Evolutionary conservation across 2,329 filamentous ascomycete genomes (phyloP), one percentile per base, ranked within the genome.

Genomic region (Cadophora sp.): DNA sequence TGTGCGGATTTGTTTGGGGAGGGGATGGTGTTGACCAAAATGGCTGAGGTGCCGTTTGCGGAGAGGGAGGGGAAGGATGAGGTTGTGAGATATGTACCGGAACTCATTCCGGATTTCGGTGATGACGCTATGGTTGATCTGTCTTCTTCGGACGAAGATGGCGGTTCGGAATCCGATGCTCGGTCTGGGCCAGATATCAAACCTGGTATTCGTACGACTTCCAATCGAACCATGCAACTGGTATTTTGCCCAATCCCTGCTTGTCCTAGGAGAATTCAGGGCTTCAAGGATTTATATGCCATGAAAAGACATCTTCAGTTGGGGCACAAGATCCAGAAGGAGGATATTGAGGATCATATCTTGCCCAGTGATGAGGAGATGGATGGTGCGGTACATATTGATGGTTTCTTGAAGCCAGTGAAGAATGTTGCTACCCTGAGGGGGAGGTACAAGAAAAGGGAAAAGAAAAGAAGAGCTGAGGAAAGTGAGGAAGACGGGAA

Each of bases 1-100:
- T 98, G 94, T 74, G 87, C 91, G 2, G 81, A 86, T 55, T 81
- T 97, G 0, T 97, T 97, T 73, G 85, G 84, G 0, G 87, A 96
- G 78, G 81, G 85, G 27, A 93, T 96, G 86, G 79, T 81, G 1
- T 81, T 59, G 83, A 84, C 71, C 60, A 71, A 56, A 2, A 66
- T 76, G 59, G 6, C 62, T 33, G 74, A 74, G 56, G 65, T 59
- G 8, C 69, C 71, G 13, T 71, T 63, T 11, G 33, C 20, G 3
- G 63, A 47, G 9, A 47, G 39, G 8, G 65, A 68, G 13, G 66
- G 56, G 18, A n/a, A 53, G 1, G 71, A 73, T 47, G 51, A 51
- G 0, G 22, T 70, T 11, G 68, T 55, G 6, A 62, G 53, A 16
- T 78, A 77, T 64, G n/a, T 64, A 20, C 76, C 75, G 0, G 72